Base-by-base conservation (phyloP, 306 rosid genomes). In the Cicer cuneatum region DNA sequence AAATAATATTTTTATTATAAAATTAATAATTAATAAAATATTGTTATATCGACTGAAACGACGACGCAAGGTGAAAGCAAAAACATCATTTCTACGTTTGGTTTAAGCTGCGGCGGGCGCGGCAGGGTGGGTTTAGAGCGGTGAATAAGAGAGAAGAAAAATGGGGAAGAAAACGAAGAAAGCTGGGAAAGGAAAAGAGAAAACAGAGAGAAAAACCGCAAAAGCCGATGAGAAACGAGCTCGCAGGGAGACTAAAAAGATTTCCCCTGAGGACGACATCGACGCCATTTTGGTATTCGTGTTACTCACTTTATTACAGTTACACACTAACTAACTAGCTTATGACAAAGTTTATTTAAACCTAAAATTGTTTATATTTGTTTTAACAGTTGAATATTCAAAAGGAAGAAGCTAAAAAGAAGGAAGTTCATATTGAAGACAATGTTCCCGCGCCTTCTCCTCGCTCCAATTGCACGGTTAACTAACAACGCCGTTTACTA, bases 81-180 rank as follows among this genome's bases (percentile, higher is more conserved):
- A n/a, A 1, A 58, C 64, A 59, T 35, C 5, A 13, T 59, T 59
- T 13, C 1, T 35, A 12, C 63, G 16, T 29, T 13, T 39, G 41
- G 18, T 51, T 54, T 7, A 2, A 2, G 66, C 76, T 21, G 29
- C 62, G 42, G 69, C 12, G 29, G 33, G 33, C 33, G 52, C 53
- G 52, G 53, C 53, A 14, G 41, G 43, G 46, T 38, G 66, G 3
- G 56, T 74, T 61, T 39, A 51, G 41, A 42, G 56, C 38, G 1
- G 72, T 21, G 53, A 48, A n/a, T 14, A 46, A 52, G 13, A 47
- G 14, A 54, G 8, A 33, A 3, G 14, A 9, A 64, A 51, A 37
- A 94, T 94, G 98, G 98, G 98, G 81, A 94, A 94, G 90, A 94
- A 94, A 70, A 80, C 91, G 73, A 94, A 94, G 95, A 94, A 94